Evolutionary conservation across 306 rosid genomes (phyloP).

Genomic region (Prinsepia uniflora): DNA sequence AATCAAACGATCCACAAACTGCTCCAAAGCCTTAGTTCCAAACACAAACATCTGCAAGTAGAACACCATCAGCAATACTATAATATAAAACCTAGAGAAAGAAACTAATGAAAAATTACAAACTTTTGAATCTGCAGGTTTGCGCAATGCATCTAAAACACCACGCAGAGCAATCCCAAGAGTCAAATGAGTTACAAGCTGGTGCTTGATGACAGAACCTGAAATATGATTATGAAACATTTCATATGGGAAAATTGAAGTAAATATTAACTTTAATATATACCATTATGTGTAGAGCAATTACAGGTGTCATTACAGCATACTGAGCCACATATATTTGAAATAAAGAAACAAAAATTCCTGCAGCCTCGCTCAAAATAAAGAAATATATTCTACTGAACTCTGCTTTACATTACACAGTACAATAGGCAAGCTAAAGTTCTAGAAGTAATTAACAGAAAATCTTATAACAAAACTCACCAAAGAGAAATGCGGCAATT

Average conservation of each 20-base stretch:
- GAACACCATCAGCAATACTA: constrained; percentile 24
- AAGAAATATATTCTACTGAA: neutral
- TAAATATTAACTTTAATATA: constrained; percentile 1
- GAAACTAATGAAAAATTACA: constrained; percentile 27
- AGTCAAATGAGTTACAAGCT: constrained; percentile 88
- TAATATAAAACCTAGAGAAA: constrained; percentile 9
- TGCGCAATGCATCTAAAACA: constrained; percentile 96
- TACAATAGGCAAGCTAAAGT: neutral
- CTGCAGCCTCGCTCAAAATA: neutral
- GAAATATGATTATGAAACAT: constrained; percentile 16
- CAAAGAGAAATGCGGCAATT: constrained; percentile 91
- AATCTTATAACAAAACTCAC: constrained; percentile 46
- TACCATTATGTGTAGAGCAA: neutral
- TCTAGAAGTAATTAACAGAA: neutral
- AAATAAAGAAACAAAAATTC: neutral
- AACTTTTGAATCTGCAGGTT: constrained; percentile 97
- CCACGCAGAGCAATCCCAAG: constrained; percentile 93
- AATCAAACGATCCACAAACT: constrained; percentile 90
- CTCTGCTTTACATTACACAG: neutral
- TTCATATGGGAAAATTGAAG: constrained; percentile 5
- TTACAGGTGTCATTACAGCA: neutral
- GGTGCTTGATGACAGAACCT: constrained; percentile 93
- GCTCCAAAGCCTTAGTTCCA: constrained; percentile 92
- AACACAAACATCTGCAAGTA: constrained; percentile 86
- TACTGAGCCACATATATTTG: neutral